Evolutionary conservation across 805 yeast species (phyloP), one percentile per base, ranked within the genome.

Genomic region (Grigorovia yakushimaensis): DNA sequence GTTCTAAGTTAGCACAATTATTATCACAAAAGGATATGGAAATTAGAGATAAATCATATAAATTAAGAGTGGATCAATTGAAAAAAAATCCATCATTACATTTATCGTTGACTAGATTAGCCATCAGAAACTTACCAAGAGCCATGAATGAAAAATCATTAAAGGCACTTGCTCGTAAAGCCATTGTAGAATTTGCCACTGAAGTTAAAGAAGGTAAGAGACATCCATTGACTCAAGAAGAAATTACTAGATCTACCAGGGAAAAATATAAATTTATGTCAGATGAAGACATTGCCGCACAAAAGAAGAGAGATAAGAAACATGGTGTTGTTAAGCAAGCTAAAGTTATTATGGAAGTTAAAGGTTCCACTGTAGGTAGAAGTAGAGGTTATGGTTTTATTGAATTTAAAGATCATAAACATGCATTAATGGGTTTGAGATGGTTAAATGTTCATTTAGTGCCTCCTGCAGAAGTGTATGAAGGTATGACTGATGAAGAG

Each of bases 301-400:
- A 52, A 41, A 71, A 71, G 50, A 81, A 80, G 56, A 80, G 73
- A 51, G 77, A 79, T 47, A 87, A 84, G 61, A 83, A 88, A 57
- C 78, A 77, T 42, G 98, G 98, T 69, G 87, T 93, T 38, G 95
- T 93, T 3, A 82, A 78, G 65, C 98, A 93, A 68, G 84, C 97
- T 22, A 93, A 93, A 70, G 82, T 93, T 54, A 84, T 93, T 52
- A 84, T 79, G 74, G 98, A 93, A 68, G 85, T 87, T 41, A 91
- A 89, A 64, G 95, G 88, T 7, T 73, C 91, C 8, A 83, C 82
- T 22, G 67, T 74, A 24, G 98, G 98, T 48, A 77, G 98, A 66
- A 82, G 93, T 60, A 82, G 97, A 72, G 98, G 98, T 51, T 93
- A 91, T 60, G 98, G 98, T 53, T 91, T 93, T 73, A 67, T 93